Evolutionary conservation across 1,139 yeast genomes (phyloP), one percentile per base, ranked within the genome.

Genomic region (Debaryomyces fabryi): DNA sequence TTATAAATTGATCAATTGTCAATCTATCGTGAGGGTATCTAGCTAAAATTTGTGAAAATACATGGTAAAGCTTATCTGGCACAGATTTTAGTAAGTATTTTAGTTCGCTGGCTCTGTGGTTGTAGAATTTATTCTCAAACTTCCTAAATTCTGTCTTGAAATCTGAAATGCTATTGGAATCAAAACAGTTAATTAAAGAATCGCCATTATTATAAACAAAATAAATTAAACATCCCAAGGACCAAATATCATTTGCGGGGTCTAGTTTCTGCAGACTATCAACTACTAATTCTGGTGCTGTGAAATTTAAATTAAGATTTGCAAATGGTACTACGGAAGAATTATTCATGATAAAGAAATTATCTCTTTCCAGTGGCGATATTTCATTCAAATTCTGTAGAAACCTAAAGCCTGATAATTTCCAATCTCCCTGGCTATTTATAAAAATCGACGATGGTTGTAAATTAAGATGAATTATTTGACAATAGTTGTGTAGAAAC

Each of bases 401-500:
- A 57, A 86, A 86, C 44, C 80, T 80, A 54, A 88, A 78, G 0
- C 98, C 97, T 7, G 87, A 80, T 2, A 93, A 65, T 65, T 92
- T 93, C 98, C 98, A 95, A 67, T 93, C 99, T 1, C 96, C 95
- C 56, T 87, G 91, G 37, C 82, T 85, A 55, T 88, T 92, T 23
- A 93, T 78, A 51, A 86, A 80, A 0, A 93, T 75, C 0, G 96
- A 82, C 12, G 80, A 72, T 0, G 99, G 99, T 54, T 85, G 86
- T 29, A 95, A 58, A 56, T 91, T 89, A 56, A 88, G 68, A 68
- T 92, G 97, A 13, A 89, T 86, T 29, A 83, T 80, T 16, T 84
- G 79, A 24, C 96, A 88, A 50, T 83, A 81, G 51, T 82, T 81
- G 64, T 93, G 97, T 41, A 93, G 76, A 60, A 93, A 93, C 54